Percentiles rank a stretch among this genome's conserved stretches.
phyloP scores from a whole-genome alignment of 1,139 yeast species.

The Suhomyces panamericanus region DNA sequence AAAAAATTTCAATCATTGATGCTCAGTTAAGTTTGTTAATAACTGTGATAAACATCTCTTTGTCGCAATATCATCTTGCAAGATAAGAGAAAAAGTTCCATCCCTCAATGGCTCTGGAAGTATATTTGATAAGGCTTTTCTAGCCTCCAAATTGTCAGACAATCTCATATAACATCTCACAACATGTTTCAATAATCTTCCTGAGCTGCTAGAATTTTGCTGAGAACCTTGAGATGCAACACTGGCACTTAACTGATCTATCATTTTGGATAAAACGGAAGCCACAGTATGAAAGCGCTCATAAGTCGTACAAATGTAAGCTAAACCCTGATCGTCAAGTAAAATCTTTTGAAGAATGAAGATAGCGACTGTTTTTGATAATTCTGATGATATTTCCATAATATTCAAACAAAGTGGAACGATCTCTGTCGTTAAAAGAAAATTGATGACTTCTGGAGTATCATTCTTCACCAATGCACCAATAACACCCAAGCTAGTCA shows the following conservation, averaged over 20 bases:
- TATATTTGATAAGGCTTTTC: conserved; percentile 80
- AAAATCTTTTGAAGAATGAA: conserved; percentile 90
- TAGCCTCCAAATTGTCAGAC: conserved; percentile 87
- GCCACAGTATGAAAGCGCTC: conserved; percentile 95
- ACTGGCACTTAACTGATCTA: conserved; percentile 61
- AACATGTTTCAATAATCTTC: conserved; percentile 86
- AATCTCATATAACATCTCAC: conserved; percentile 90
- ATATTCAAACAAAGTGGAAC: conserved; percentile 92
- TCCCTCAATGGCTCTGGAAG: conserved; percentile 87
- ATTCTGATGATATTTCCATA: conserved; percentile 93
- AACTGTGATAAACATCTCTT: conserved; percentile 85
- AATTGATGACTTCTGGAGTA: conserved; percentile 91
- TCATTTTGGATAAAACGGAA: conserved; percentile 84
- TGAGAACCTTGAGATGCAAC: conserved; percentile 15
- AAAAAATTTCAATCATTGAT: conserved; percentile 12
- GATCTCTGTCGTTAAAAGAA: conserved; percentile 87
- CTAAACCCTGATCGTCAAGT: conserved; percentile 86
- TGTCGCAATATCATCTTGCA: conserved; percentile 87
- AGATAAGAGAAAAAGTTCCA: conserved; percentile 79
- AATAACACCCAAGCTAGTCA: conserved; percentile 92
- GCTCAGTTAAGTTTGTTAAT: conserved; percentile 62
- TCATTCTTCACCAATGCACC: conserved; percentile 97
- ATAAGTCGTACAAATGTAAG: conserved; percentile 90
- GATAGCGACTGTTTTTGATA: conserved; percentile 94
- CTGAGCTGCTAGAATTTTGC: conserved; percentile 51